A percentile compares a stretch with the other conserved stretches of the same genome.
phyloP scores from a whole-genome alignment of 176 grass and related monocot genomes.

The Oryza meyeriana region DNA sequence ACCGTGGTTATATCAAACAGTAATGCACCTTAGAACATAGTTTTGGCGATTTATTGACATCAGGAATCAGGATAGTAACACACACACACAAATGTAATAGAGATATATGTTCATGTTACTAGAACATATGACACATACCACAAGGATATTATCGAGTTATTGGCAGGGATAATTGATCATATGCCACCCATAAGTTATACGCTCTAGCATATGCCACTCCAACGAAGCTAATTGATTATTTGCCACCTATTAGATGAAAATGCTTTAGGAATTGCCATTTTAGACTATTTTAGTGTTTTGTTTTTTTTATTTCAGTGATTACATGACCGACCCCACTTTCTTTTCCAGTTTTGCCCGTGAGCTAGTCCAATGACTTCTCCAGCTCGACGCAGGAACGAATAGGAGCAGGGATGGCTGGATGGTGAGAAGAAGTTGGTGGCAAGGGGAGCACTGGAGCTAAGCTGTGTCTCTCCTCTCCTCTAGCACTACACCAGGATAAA shows the following conservation, averaged over 20 bases:
- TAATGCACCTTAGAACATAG: constrained; percentile 1
- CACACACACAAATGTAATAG: background rate
- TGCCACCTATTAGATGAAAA: background rate
- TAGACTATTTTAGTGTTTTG: background rate
- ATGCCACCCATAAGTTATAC: background rate
- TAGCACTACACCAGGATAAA: too few species aligned
- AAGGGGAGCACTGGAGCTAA: background rate
- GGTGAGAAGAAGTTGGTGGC: too few species aligned
- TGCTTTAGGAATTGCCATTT: background rate
- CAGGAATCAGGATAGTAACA: background rate
- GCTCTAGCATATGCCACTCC: background rate
- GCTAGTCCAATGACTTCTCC: background rate
- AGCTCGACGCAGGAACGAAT: background rate
- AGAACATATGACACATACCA: background rate
- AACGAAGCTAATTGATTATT: background rate
- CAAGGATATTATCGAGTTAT: background rate
- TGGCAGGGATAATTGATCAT: background rate
- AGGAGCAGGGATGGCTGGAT: background rate
- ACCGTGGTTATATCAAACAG: background rate
- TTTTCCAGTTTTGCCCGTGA: background rate
- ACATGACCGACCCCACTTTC: background rate
- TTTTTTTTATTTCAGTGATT: background rate
- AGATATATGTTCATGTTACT: background rate
- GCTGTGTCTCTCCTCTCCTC: too few species aligned
- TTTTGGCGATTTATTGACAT: background rate